Evolutionary conservation across 78 protist genomes (phyloP).

Genomic region (Bodo saltans): DNA sequence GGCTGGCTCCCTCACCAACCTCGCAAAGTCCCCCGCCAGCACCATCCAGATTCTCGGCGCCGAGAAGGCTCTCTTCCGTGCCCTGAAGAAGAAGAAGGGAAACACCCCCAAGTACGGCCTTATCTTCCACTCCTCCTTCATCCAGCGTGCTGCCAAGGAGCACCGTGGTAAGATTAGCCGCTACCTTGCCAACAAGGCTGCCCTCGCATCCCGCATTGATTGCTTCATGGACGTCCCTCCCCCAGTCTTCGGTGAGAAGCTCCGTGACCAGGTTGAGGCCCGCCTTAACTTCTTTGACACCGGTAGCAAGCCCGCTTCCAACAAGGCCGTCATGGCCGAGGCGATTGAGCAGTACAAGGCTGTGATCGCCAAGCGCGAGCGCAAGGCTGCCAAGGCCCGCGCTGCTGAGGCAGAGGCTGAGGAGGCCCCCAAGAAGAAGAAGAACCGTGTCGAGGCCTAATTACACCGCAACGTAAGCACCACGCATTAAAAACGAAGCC

Average conservation of each 20-base stretch:
- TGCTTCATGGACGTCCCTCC: constrained; percentile 74
- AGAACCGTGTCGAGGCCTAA: neutral
- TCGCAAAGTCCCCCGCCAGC: constrained; percentile 99
- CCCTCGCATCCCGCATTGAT: constrained; percentile 95
- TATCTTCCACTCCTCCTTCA: constrained; percentile 88
- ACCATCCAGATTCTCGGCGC: constrained; percentile 99
- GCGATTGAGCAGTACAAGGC: constrained; percentile 14
- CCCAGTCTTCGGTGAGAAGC: constrained; percentile 74
- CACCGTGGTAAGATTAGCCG: constrained; percentile 97
- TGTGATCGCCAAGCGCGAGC: constrained; percentile 45
- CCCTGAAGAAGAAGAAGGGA: constrained; percentile 76
- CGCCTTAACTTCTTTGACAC: constrained; percentile 76
- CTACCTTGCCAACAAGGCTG: constrained; percentile 94
- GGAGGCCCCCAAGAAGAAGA: neutral
- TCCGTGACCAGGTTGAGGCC: constrained; percentile 87
- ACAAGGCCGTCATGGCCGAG: constrained; percentile 75
- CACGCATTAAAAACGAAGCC: too few relatives aligned
- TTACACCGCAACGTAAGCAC: too few relatives aligned
- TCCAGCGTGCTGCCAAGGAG: constrained; percentile 75
- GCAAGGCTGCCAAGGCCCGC: constrained; percentile 10
- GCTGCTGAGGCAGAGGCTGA: neutral
- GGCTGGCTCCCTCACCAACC: constrained; percentile 90
- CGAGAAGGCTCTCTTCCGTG: constrained; percentile 99
- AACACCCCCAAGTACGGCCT: constrained; percentile 99
- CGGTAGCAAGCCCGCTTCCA: constrained; percentile 74